These are phyloP conservation scores for Linum usitatissimum DNA, from an alignment of 345 rosid species.

Conservation along the genomic window DNA sequence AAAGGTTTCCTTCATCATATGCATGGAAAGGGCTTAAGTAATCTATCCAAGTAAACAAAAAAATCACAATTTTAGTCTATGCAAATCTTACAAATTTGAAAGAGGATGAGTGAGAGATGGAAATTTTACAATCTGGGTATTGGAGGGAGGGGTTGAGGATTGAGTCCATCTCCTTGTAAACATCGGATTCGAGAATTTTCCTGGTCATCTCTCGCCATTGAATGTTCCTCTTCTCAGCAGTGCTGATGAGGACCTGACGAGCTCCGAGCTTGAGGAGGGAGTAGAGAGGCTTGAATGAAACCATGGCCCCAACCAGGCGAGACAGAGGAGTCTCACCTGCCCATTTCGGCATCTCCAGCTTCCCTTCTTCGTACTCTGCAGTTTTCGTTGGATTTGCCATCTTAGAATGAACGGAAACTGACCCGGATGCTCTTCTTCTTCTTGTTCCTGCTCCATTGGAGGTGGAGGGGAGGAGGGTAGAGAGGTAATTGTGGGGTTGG, in stretches of 20 bases:
- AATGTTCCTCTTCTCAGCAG: constrained; percentile 52
- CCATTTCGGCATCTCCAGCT: constrained; percentile 51
- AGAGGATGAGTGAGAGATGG: neutral
- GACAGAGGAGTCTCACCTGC: constrained; percentile 53
- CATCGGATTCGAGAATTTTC: constrained; percentile 53
- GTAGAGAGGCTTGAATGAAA: constrained; percentile 50
- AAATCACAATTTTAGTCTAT: neutral
- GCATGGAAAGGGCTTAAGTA: constrained; percentile 63
- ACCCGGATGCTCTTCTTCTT: constrained; percentile 6
- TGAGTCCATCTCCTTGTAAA: constrained; percentile 42
- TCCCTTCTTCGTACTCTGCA: constrained; percentile 40
- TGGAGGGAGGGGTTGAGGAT: constrained; percentile 33
- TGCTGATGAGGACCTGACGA: constrained; percentile 51
- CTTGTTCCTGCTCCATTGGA: constrained; percentile 8
- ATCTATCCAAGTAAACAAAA: constrained; percentile 24
- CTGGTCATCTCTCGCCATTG: constrained; percentile 49
- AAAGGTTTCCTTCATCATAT: constrained; percentile 60
- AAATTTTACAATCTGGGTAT: constrained; percentile 46
- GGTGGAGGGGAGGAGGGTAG: constrained; percentile 8
- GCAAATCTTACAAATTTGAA: neutral
- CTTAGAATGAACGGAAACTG: constrained; percentile 8
- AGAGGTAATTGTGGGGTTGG: constrained; percentile 12
- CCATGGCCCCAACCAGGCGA: constrained; percentile 39
- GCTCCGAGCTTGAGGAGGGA: constrained; percentile 55
- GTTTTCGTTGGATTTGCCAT: constrained; percentile 18